Percentiles rank a stretch among this genome's conserved stretches.
Conservation (phyloP, 2,329 filamentous ascomycete genomes). For the Blumeria graminis region DNA sequence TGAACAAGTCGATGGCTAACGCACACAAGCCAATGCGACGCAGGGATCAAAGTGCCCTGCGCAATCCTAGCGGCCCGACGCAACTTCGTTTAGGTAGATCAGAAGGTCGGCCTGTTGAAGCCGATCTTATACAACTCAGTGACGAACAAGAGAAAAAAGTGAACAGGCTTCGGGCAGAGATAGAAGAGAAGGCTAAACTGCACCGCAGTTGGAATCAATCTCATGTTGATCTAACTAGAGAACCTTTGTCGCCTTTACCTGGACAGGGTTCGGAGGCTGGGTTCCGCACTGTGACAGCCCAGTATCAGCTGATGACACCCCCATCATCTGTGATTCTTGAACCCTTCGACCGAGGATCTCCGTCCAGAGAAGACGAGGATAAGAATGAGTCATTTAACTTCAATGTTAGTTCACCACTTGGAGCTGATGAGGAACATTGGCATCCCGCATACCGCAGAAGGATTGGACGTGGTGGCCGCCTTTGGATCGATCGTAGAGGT, state of each 20-base stretch:
- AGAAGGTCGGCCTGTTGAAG: constrained; percentile 48
- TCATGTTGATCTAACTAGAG: constrained; percentile 68
- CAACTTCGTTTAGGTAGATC: constrained; percentile 47
- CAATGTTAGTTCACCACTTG: constrained; percentile 11
- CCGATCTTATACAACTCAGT: constrained; percentile 53
- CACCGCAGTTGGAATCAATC: constrained; percentile 82
- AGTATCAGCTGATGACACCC: constrained; percentile 39
- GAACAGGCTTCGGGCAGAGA: constrained; percentile 54
- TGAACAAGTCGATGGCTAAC: constrained; percentile 8
- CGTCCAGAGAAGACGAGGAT: constrained; percentile 6
- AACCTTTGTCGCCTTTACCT: constrained; percentile 56
- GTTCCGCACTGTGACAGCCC: constrained; percentile 48
- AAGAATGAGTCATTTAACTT: constrained; percentile 9
- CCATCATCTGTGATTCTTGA: constrained; percentile 22
- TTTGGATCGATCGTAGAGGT: constrained; percentile 72
- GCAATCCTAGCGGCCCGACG: constrained; percentile 26
- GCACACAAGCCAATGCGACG: constrained; percentile 40
- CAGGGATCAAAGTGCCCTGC: constrained; percentile 31
- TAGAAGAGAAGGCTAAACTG: constrained; percentile 68
- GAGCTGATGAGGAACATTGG: constrained; percentile 12
- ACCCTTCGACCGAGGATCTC: constrained; percentile 15
- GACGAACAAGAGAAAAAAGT: constrained; percentile 64
- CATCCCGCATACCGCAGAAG: constrained; percentile 55
- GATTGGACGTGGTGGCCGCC: constrained; percentile 57
- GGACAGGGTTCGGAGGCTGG: constrained; percentile 35